Evolutionary conservation across 257 asterid species (phyloP), one percentile per base, ranked within the genome.

Genomic region (Misopates orontium): DNA sequence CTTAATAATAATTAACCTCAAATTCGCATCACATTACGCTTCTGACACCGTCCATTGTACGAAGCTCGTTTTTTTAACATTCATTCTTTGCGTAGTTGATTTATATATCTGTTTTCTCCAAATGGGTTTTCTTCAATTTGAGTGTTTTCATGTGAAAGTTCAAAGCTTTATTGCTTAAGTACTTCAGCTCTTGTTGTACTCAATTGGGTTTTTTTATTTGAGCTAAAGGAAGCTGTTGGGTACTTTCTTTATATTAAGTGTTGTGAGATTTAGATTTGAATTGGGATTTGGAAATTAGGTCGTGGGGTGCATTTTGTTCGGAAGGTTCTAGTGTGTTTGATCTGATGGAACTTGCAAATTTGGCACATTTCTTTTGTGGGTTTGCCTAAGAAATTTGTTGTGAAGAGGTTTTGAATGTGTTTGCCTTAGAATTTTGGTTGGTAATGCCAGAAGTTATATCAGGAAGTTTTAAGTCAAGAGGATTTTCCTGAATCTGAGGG

Each of bases 71-170:
- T 62, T 77, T 67, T 62, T 62, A 20, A 56, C 48, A 22, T 71
- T 70, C 47, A 56, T 70, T 60, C 44, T 69, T 66, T 42, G 8
- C 22, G 61, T 48, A 41, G 51, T 53, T 32, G 67, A 24, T 17
- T 72, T 66, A 63, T 58, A 66, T 41, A 24, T 54, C 66, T 60
- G 31, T 67, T 77, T 67, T 48, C 62, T 65, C 62, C 58, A 53
- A 69, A 62, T 65, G 80, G 85, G 80, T 69, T 71, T 60, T 75
- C 70, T 76, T 64, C 75, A 75, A 78, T 84, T 80, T 75, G 73
- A 44, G 55, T 47, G 77, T 76, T 64, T 78, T 76, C 55, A 23
- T 56, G 48, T 73, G 70, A 68, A 70, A 74, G 78, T 28, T 64
- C 61, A 17, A n/a, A 39, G 3, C 79, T 78, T 78, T 78, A 64